Base-by-base conservation (phyloP, 108 stramenopile species). In the Nannochloropsis oceanica region DNA sequence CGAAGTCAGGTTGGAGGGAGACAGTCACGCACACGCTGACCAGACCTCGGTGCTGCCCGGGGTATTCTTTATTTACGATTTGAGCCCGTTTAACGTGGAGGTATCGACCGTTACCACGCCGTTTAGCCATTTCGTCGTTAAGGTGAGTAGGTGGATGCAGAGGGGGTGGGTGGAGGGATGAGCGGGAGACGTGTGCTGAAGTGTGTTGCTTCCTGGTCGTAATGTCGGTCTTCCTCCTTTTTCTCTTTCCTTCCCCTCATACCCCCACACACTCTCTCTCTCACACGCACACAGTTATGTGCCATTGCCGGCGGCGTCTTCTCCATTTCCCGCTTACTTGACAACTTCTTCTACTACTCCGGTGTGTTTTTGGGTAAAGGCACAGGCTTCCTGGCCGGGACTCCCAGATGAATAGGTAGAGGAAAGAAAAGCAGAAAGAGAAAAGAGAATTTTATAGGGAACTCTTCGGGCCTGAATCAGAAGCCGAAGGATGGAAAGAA, bases 1-100 rank as follows among this genome's bases (percentile, higher is more conserved):
- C 90, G 84, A 22, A 85, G 91, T 12, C 79, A 84, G 83, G 26
- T 22, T n/a, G 81, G 18, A 13, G 46, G 46, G 46, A 14, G 46
- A 50, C 46, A 50, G 46, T 50, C 46, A 50, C 46, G 46, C 46
- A 13, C 46, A 50, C 46, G 18, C 13, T 18, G 46, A 50, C 18
- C 46, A 50, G 46, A 50, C 46, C 14, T 50, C 46, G 27, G 90
- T 97, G 13, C 87, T 97, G 80, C 96, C 97, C 20, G 99, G 99
- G 0, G 93, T 99, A 26, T 99, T 98, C 89, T 97, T 97, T 87
- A 94, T 99, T 26, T 99, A 98, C 88, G 97, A 99, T 88, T 93
- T 99, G 13, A 96, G 96, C 50, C 97, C 99, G 2, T 99, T 99
- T 91, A 94, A 94, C 43, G 95, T 99, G 44, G 95, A 97, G 89